phyloP scores from a whole-genome alignment of 1,139 yeast genomes.

The Kodamaea anthophila region DNA sequence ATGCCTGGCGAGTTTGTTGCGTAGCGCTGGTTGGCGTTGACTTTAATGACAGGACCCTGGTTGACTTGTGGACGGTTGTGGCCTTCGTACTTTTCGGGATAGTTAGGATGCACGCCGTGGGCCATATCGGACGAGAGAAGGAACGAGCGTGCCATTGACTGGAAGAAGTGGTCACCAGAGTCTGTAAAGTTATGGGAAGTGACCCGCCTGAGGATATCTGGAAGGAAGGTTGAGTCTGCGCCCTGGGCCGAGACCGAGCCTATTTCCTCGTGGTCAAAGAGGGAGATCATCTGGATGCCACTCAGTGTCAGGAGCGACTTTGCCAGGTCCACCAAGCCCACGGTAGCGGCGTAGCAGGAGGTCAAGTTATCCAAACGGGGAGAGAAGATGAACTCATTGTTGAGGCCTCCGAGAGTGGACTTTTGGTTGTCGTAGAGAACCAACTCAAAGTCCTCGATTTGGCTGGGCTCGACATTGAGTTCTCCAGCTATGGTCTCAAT shows the following conservation, averaged over 20 bases:
- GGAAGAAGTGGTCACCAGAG: constrained; percentile 34
- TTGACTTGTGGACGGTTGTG: constrained; percentile 77
- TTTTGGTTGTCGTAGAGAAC: constrained; percentile 82
- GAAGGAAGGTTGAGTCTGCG: constrained; percentile 86
- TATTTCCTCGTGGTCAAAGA: constrained; percentile 93
- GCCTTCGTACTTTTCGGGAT: constrained; percentile 65
- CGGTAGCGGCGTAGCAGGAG: constrained; percentile 75
- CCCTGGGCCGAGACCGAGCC: constrained; percentile 96
- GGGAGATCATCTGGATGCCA: constrained; percentile 66
- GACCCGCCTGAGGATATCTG: constrained; percentile 67
- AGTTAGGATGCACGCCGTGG: constrained; percentile 95
- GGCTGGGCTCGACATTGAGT: constrained; percentile 38
- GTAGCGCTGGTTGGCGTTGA: constrained; percentile 93
- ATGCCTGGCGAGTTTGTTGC: constrained; percentile 92
- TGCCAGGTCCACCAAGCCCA: constrained; percentile 58
- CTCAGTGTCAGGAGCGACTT: constrained; percentile 36
- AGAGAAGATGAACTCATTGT: constrained; percentile 85
- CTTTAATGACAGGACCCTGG: constrained; percentile 85
- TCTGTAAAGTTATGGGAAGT: constrained; percentile 35
- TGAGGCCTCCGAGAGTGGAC: constrained; percentile 78
- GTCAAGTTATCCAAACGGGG: constrained; percentile 92
- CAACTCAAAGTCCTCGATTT: constrained; percentile 86
- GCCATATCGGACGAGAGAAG: constrained; percentile 93
- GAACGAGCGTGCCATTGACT: constrained; percentile 76
- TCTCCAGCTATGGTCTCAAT: constrained; percentile 66